Conservation (phyloP, 2,329 filamentous ascomycete species). For the Apiospora aurea region DNA sequence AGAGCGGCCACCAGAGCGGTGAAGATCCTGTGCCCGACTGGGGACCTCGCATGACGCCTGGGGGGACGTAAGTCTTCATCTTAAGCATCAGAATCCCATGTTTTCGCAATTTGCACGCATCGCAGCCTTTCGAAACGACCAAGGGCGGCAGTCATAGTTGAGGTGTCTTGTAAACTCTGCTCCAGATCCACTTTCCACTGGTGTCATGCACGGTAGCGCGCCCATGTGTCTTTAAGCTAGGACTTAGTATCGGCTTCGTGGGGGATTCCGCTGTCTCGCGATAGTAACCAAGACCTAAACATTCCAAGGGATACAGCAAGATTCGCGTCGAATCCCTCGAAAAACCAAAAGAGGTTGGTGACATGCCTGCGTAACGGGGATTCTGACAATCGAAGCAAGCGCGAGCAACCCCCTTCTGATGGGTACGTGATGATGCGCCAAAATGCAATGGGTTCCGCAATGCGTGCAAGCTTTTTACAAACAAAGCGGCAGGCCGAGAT, state of each 20-base stretch:
- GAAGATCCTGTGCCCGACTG: constrained; percentile 4
- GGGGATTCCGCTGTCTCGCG: not conserved
- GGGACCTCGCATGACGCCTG: not conserved
- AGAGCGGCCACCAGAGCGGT: not conserved
- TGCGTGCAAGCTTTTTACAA: constrained; percentile 7
- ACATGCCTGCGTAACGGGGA: not conserved
- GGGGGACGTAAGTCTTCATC: not conserved
- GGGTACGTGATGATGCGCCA: not conserved
- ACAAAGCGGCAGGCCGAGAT: constrained; percentile 6
- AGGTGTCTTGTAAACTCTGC: constrained; percentile 6
- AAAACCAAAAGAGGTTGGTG: not conserved
- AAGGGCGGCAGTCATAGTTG: not conserved
- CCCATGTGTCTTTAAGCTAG: not conserved
- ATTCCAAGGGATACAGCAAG: not conserved
- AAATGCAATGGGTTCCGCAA: not conserved
- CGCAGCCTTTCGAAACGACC: constrained; percentile 4
- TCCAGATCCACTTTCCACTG: constrained; percentile 2
- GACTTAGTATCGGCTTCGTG: not conserved
- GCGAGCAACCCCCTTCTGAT: not conserved
- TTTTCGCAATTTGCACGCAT: constrained; percentile 1
- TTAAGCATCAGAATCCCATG: not conserved
- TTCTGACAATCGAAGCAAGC: not conserved
- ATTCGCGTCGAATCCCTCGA: not conserved
- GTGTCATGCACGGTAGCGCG: not conserved
- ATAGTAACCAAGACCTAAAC: constrained; percentile 3